phyloP scores from a whole-genome alignment of 805 yeast species.

The Candida silvicultrix region DNA sequence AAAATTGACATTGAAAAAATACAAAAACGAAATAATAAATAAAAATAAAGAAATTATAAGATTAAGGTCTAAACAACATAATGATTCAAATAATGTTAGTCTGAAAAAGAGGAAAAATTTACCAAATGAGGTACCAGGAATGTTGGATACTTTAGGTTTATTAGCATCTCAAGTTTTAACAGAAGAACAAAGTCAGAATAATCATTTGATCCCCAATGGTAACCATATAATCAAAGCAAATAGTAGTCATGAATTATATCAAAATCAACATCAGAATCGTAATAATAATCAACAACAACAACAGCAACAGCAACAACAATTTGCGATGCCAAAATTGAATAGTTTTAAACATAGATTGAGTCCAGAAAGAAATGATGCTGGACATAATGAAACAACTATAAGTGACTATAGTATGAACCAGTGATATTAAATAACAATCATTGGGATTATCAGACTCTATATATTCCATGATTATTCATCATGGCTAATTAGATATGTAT shows the following conservation, averaged over 20 bases:
- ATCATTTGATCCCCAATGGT: too few relatives aligned
- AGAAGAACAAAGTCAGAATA: conserved; percentile 22
- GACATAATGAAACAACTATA: neutral
- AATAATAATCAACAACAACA: neutral
- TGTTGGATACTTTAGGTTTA: conserved; percentile 45
- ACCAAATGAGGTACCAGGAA: conserved; percentile 12
- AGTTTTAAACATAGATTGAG: conserved; percentile 1
- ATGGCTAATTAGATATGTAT: neutral
- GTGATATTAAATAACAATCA: neutral
- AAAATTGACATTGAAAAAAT: conserved; percentile 37
- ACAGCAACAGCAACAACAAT: neutral
- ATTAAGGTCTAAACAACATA: conserved; percentile 22
- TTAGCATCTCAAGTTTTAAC: conserved; percentile 48
- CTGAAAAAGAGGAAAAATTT: conserved; percentile 10
- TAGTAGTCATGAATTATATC: neutral
- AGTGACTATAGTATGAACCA: neutral
- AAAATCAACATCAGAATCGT: neutral
- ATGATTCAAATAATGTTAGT: conserved; percentile 4
- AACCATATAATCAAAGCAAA: neutral
- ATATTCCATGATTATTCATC: neutral
- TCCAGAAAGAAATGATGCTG: neutral
- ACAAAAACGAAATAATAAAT: conserved; percentile 34
- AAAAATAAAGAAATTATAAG: conserved; percentile 39
- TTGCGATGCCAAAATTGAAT: conserved; percentile 4
- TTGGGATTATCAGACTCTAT: too few relatives aligned